These are phyloP conservation scores for Ceriops decandra DNA, from an alignment of 345 rosid species.

Conservation along the genomic window DNA sequence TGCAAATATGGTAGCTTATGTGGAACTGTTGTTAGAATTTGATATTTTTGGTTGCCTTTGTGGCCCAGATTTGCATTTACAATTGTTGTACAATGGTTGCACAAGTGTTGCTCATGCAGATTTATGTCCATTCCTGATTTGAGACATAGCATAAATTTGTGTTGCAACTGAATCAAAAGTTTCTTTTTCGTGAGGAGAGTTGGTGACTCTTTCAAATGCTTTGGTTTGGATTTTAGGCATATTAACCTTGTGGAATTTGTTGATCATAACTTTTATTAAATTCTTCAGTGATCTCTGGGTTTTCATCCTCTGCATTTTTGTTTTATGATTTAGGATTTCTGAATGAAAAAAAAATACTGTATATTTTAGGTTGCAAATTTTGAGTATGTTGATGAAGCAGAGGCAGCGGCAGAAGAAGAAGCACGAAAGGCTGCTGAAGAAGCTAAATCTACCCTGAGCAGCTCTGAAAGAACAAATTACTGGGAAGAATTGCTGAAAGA, in stretches of 20 bases:
- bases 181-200: neutral
- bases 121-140: neutral
- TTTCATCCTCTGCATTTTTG: neutral
- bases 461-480: constrained; percentile 64
- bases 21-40: neutral
- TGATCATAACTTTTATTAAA: neutral
- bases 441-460: constrained; percentile 43
- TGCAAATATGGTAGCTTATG: neutral
- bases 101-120: neutral
- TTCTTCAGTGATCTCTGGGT: neutral
- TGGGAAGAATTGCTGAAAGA: constrained; percentile 96
- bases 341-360: constrained; percentile 3
- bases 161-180: neutral
- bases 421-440: constrained; percentile 59
- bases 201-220: neutral
- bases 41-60: constrained; percentile 5
- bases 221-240: neutral
- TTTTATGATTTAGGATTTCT: constrained; percentile 14
- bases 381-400: constrained; percentile 82
- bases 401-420: constrained; percentile 62
- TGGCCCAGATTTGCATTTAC: neutral
- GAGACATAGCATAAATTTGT: neutral
- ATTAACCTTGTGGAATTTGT: neutral
- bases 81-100: neutral
- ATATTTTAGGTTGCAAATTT: constrained; percentile 86